phyloP scores from a whole-genome alignment of 805 yeast genomes.

The Candida germanica region DNA sequence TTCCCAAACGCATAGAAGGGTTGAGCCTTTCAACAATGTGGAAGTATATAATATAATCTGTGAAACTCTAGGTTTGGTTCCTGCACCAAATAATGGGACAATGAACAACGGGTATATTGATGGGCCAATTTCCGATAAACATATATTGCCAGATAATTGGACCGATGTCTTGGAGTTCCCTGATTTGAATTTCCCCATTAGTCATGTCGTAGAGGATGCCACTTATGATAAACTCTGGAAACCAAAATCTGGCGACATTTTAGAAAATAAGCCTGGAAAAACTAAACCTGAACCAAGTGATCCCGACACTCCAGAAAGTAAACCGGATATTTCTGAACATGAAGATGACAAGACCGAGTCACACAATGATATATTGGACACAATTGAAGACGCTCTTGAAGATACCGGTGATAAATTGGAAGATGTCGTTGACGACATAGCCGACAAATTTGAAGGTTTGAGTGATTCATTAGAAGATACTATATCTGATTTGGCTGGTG shows the following conservation, averaged over 20 bases:
- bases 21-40: slow-evolving; percentile 66
- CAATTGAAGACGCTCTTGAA: slow-evolving; percentile 15
- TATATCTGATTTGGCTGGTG: too few relatives aligned
- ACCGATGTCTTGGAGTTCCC: slow-evolving; percentile 48
- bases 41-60: slow-evolving; percentile 76
- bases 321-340: too few relatives aligned
- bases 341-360: too few relatives aligned
- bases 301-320: too few relatives aligned
- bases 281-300: not conserved
- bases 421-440: slow-evolving; percentile 6
- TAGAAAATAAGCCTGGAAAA: slow-evolving; percentile 11
- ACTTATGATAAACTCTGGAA: slow-evolving; percentile 49
- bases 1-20: slow-evolving; percentile 25
- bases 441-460: slow-evolving; percentile 1
- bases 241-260: slow-evolving; percentile 10
- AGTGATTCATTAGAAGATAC: too few relatives aligned
- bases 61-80: slow-evolving; percentile 49
- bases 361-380: not conserved
- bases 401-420: slow-evolving; percentile 12
- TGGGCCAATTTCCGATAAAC: slow-evolving; percentile 19
- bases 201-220: slow-evolving; percentile 44
- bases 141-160: slow-evolving; percentile 44
- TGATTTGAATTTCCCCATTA: slow-evolving; percentile 44
- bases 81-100: slow-evolving; percentile 63
- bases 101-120: slow-evolving; percentile 3